Conservation (phyloP, 768 basidiomycete species). For the Serendipita sp. region DNA sequence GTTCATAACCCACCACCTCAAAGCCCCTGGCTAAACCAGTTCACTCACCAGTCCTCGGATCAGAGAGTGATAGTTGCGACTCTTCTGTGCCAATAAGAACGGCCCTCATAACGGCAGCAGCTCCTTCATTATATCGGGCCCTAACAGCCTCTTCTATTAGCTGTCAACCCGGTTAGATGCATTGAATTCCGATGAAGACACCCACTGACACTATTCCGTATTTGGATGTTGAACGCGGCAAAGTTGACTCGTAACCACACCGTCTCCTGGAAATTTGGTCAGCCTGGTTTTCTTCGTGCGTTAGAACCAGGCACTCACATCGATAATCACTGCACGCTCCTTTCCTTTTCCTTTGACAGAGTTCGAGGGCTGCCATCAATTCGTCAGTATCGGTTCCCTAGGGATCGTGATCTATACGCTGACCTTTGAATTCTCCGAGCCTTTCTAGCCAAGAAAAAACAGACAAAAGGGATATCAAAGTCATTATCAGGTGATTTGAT, state of each 20-base stretch:
- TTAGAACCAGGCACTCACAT: constrained; percentile 8
- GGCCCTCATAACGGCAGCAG: constrained; percentile 56
- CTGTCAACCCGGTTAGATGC: constrained; percentile 25
- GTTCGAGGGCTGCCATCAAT: neutral
- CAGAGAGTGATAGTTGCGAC: constrained; percentile 43
- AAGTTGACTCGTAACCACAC: constrained; percentile 80
- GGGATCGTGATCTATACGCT: too few species aligned
- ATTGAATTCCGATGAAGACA: neutral
- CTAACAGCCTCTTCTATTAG: constrained; percentile 60
- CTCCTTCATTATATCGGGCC: constrained; percentile 66
- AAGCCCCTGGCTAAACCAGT: too few species aligned
- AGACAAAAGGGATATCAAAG: neutral
- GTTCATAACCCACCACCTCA: too few species aligned
- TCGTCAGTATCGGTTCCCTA: neutral
- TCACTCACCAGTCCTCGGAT: constrained; percentile 46
- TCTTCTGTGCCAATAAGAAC: constrained; percentile 53
- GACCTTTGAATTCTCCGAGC: constrained; percentile 1
- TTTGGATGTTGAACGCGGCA: constrained; percentile 70
- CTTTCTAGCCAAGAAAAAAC: constrained; percentile 3
- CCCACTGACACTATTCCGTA: constrained; percentile 65
- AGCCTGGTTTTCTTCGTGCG: neutral
- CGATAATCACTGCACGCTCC: constrained; percentile 11
- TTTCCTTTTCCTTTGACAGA: neutral
- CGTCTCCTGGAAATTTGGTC: constrained; percentile 31
- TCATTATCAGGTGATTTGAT: too few species aligned